Evolutionary conservation across 2,329 filamentous ascomycete genomes (phyloP), one percentile per base, ranked within the genome.

Genomic region (Emmonsiellopsis sp.): DNA sequence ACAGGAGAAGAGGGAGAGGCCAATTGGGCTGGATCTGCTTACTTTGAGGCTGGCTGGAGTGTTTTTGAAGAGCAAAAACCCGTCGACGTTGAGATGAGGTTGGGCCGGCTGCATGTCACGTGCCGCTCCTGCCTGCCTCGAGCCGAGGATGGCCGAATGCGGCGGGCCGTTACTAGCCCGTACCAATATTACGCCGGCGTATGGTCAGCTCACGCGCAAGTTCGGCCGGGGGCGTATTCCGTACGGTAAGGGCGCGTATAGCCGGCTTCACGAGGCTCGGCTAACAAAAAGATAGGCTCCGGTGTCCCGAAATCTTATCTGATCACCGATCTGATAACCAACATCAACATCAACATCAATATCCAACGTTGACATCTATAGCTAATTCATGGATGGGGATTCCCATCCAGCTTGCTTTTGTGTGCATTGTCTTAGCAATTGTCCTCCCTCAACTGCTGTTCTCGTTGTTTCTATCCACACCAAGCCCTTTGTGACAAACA

Each of bases 271-370:
- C 46, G 36, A n/a, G 46, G 17, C 36, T 49, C 46, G 46, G 46
- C 34, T 40, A 33, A 27, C 2, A n/a, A 11, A 14, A 1, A 4
- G n/a, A n/a, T 3, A 9, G 7, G n/a, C 13, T 8, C n/a, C 6
- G 36, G n/a, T 49, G 39, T 34, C 36, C 48, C 37, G 48, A 11
- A 42, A 51, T 51, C 49, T 51, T 43, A 51, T 51, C 49, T 43
- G 49, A 51, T 51, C 11, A 33, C 14, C 13, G 10, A 44, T 44
- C 11, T 27, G 14, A 44, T 17, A 14, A 43, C 13, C 42, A 21
- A 40, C 37, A 50, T 32, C 48, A 5, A 8, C 13, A 21, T 13
- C 6, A 4, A 31, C 45, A 36, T 3, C 8, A 21, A 13, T 21
- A 48, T 31, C 39, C 46, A 27, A 9, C 14, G 13, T 49, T 39